Conservation (phyloP, 2,329 filamentous ascomycete genomes). For the Xylariaceae sp. region DNA sequence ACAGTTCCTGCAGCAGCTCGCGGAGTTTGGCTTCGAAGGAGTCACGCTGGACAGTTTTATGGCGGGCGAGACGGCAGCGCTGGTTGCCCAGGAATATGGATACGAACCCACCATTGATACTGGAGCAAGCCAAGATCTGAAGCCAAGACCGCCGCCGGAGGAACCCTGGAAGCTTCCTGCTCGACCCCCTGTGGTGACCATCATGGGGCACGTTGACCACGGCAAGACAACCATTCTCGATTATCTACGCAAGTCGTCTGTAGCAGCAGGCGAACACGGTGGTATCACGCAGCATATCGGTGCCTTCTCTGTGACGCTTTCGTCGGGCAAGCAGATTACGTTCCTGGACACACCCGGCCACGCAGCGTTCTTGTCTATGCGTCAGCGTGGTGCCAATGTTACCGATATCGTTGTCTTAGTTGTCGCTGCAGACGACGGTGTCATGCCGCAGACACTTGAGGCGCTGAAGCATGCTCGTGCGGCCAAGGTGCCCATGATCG, state of each 20-base stretch:
- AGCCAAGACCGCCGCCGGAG: conserved; percentile 60
- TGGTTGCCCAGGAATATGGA: conserved; percentile 89
- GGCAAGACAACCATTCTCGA: conserved; percentile 96
- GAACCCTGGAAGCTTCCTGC: conserved; percentile 63
- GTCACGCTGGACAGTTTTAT: conserved; percentile 78
- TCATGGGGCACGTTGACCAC: conserved; percentile 99
- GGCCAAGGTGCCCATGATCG: conserved; percentile 89
- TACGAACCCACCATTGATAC: conserved; percentile 76
- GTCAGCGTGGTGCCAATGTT: conserved; percentile 88
- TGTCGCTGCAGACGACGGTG: conserved; percentile 92
- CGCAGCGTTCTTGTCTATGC: conserved; percentile 92
- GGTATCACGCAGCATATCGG: conserved; percentile 99
- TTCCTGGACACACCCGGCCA: conserved; percentile 97
- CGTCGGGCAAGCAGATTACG: conserved; percentile 82
- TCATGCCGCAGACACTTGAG: conserved; percentile 95
- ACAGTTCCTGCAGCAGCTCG: conserved; percentile 68
- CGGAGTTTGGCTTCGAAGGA: conserved; percentile 84
- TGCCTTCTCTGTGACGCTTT: conserved; percentile 87
- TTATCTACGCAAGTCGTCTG: conserved; percentile 85
- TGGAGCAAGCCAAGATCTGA: conserved; percentile 64
- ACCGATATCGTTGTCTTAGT: conserved; percentile 96
- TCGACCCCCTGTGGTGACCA: conserved; percentile 90
- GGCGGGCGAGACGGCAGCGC: conserved; percentile 81
- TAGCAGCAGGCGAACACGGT: conserved; percentile 86
- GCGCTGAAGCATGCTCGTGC: conserved; percentile 87